Base-by-base conservation (phyloP, 2,329 filamentous ascomycete species). In the Neobulgaria alba region DNA sequence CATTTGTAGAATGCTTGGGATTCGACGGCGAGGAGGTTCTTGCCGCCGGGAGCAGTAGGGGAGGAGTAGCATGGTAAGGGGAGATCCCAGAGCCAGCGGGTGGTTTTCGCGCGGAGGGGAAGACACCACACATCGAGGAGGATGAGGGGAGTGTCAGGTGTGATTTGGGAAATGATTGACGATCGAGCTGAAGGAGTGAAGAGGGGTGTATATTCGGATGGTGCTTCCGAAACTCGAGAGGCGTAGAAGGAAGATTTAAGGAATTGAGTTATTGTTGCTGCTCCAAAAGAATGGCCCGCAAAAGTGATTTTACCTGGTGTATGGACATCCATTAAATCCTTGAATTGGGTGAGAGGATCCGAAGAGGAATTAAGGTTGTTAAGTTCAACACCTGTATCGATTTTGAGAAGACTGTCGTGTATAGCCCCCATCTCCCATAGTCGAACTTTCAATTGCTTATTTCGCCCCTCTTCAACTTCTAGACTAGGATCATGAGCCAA, bases 111-210 rank as follows among this genome's bases (percentile, higher is more conserved):
- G 30, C 80, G 67, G 19, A 90, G 66, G 0, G 86, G 83, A 49
- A 89, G 72, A 46, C 79, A 80, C 85, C 85, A 93, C 63, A 87
- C 78, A 54, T 94, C 87, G 8, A 93, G 72, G 1, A 93, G 67
- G 43, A 86, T 71, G 1, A 79, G 66, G 0, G 82, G 73, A 7
- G 75, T 83, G 31, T 68, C 65, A 1, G 79, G 71, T 0, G 80
- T 87, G 48, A 93, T 73, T 58, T 90, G 85, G 2, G 61, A 59
- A 30, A 71, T 63, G 17, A 92, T 67, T 0, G 67, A 62, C 0
- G 77, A 80, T 33, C 68, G 63, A 4, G 64, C 56, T 1, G 63
- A 61, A 0, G 84, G 82, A 0, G 60, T 63, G 58, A 81, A 87
- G 0, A 90, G 67, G 0, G 81, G 75, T 37, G 68, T 65, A 47